Evolutionary conservation across 2,329 filamentous ascomycete species (phyloP).

Genomic region (Simplicillium sp.): DNA sequence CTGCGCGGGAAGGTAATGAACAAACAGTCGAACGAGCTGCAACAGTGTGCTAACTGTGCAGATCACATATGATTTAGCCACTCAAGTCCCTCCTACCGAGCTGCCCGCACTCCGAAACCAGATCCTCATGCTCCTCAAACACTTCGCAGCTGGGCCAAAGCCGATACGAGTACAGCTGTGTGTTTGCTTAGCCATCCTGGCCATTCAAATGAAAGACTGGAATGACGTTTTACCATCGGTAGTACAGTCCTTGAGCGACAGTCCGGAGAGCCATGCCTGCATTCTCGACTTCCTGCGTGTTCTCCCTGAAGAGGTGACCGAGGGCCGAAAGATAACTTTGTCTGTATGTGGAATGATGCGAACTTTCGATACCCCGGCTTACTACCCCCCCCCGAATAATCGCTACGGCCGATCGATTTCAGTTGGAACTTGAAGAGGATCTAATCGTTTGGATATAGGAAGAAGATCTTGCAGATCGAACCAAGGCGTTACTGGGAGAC

Average conservation of each 20-base stretch:
- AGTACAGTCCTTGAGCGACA: slow-evolving; percentile 66
- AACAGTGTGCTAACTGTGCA: slow-evolving; percentile 24
- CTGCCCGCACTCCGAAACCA: slow-evolving; percentile 73
- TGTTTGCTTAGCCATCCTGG: slow-evolving; percentile 87
- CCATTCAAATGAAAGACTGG: slow-evolving; percentile 94
- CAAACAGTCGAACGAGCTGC: neutral
- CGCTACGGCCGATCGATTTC: slow-evolving; percentile 24
- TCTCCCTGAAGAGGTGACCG: slow-evolving; percentile 95
- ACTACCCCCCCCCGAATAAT: slow-evolving; percentile 22
- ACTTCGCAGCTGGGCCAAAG: slow-evolving; percentile 74
- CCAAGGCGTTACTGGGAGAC: slow-evolving; percentile 79
- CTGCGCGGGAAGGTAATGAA: slow-evolving; percentile 82
- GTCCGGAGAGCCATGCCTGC: slow-evolving; percentile 70
- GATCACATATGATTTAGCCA: slow-evolving; percentile 89
- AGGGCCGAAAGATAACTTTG: slow-evolving; percentile 98
- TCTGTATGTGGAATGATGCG: slow-evolving; percentile 78
- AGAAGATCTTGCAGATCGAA: slow-evolving; percentile 83
- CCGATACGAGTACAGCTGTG: slow-evolving; percentile 84
- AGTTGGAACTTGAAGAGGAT: slow-evolving; percentile 17
- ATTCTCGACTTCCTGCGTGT: slow-evolving; percentile 95
- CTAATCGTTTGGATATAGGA: slow-evolving; percentile 57
- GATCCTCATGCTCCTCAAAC: slow-evolving; percentile 69
- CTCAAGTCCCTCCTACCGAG: slow-evolving; percentile 72
- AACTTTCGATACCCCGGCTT: slow-evolving; percentile 5
- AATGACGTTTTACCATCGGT: slow-evolving; percentile 83